Evolutionary conservation across 2,329 filamentous ascomycete species (phyloP).

Genomic region (Dichotomopilus funicola): DNA sequence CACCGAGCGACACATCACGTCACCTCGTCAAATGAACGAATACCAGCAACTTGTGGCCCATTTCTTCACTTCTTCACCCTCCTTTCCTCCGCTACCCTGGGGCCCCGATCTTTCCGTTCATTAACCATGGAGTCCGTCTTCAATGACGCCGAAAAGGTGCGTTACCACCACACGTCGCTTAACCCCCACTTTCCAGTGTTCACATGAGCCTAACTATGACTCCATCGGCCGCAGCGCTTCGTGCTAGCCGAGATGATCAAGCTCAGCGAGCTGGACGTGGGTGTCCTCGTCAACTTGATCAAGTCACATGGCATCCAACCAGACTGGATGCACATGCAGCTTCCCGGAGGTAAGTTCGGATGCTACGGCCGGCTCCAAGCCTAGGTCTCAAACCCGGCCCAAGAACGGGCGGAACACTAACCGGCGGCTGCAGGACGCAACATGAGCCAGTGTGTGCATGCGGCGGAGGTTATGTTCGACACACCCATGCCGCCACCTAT

Average conservation of each 20-base stretch:
- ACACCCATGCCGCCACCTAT: constrained; percentile 23
- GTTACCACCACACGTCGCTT: constrained; percentile 15
- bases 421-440: constrained; percentile 28
- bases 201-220: constrained; percentile 9
- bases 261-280: constrained; percentile 44
- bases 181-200: constrained; percentile 3
- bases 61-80: constrained; percentile 16
- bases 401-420: constrained; percentile 8
- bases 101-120: constrained; percentile 11
- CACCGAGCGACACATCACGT: constrained; percentile 15
- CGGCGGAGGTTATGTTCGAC: constrained; percentile 28
- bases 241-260: constrained; percentile 54
- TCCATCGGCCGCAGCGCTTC: constrained; percentile 40
- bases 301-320: constrained; percentile 28
- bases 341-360: constrained; percentile 28
- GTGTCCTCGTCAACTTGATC: constrained; percentile 42
- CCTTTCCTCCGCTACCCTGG: constrained; percentile 9
- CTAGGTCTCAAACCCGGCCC: not conserved
- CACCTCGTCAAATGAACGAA: constrained; percentile 22
- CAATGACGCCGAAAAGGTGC: constrained; percentile 48
- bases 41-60: constrained; percentile 16
- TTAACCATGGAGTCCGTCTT: constrained; percentile 40
- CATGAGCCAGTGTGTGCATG: constrained; percentile 30
- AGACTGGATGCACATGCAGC: constrained; percentile 32
- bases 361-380: not conserved